These are phyloP conservation scores for Fomitopsis betulina DNA, from an alignment of 1,284 basidiomycete species.

Conservation along the genomic window DNA sequence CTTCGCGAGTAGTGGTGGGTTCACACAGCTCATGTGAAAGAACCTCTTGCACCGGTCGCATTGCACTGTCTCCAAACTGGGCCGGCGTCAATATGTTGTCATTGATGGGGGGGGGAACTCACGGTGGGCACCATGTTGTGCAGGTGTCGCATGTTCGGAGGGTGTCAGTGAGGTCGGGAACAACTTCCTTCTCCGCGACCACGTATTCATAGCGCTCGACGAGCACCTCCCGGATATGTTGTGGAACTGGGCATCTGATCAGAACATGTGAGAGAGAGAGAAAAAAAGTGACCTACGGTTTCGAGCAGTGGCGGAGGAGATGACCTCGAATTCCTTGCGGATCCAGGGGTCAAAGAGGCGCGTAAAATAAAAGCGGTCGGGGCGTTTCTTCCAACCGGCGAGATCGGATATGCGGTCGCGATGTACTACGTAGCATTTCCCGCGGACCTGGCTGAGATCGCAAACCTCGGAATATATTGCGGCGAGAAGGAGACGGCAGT, in stretches of 20 bases:
- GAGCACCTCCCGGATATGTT: constrained; percentile 72
- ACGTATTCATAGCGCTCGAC: constrained; percentile 90
- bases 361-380: constrained; percentile 94
- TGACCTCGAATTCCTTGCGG: constrained; percentile 96
- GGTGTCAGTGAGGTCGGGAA: constrained; percentile 85
- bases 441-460: constrained; percentile 87
- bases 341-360: constrained; percentile 96
- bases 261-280: not conserved
- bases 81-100: constrained; percentile 7
- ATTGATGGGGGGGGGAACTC: constrained; percentile 27
- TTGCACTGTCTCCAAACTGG: constrained; percentile 83
- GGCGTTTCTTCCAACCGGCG: constrained; percentile 91
- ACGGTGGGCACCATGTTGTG: constrained; percentile 85
- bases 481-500: constrained; percentile 86
- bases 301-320: constrained; percentile 80
- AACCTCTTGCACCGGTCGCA: constrained; percentile 93
- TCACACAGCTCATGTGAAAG: constrained; percentile 95
- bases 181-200: constrained; percentile 89
- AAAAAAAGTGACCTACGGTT: constrained; percentile 67
- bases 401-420: constrained; percentile 93
- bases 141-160: constrained; percentile 87
- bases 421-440: constrained; percentile 90
- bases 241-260: constrained; percentile 56
- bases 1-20: constrained; percentile 91
- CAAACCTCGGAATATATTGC: constrained; percentile 95